Base-by-base conservation (phyloP, 2,329 filamentous ascomycete genomes). In the Venturia effusa region DNA sequence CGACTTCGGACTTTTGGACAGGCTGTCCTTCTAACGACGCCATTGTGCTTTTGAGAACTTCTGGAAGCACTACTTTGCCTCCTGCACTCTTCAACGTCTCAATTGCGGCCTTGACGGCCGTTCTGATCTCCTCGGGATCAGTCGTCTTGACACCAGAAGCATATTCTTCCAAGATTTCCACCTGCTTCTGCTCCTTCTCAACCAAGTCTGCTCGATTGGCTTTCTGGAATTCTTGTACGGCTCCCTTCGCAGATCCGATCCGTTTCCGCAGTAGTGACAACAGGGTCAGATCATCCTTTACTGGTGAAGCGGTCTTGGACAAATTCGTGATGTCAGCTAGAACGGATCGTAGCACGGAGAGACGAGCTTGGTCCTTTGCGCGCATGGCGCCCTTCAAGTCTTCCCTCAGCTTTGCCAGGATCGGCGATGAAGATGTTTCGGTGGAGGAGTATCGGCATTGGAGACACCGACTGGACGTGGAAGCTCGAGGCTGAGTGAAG, bases 281-380 rank as follows among this genome's bases (percentile, higher is more conserved):
- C 64, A 93, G 80, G 70, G 88, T 84, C 67, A 83, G 80, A 73
- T 93, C 88, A 27, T 84, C 89, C 63, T 78, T 79, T 70, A 92
- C 84, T n/a, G 89, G 89, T 45, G 77, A 79, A 45, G 81, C 71
- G 17, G 88, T 90, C 76, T 92, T 92, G 72, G 85, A 87, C 40
- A 88, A 86, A 74, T 92, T 92, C 69, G 87, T 85, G 66, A 88
- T 85, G 67, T 88, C 83, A 39, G 88, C 80, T 67, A 92, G 81
- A 66, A 92, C 77, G 48, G 81, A 74, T 68, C 89, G 87, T 60
- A 93, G 81, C 43, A 90, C 88, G 45, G 82, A 77, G 32, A 92
- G 83, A 2, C 87, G 84, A 32, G 83, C 78, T 32, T 75, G 78
- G 70, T 81, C 77, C 69, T 80, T 80, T n/a, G 74, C 69, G 65